A percentile compares a stretch with the other conserved stretches of the same genome.
phyloP scores from a whole-genome alignment of 2,329 filamentous ascomycete species.

The Escovopsis sp. region DNA sequence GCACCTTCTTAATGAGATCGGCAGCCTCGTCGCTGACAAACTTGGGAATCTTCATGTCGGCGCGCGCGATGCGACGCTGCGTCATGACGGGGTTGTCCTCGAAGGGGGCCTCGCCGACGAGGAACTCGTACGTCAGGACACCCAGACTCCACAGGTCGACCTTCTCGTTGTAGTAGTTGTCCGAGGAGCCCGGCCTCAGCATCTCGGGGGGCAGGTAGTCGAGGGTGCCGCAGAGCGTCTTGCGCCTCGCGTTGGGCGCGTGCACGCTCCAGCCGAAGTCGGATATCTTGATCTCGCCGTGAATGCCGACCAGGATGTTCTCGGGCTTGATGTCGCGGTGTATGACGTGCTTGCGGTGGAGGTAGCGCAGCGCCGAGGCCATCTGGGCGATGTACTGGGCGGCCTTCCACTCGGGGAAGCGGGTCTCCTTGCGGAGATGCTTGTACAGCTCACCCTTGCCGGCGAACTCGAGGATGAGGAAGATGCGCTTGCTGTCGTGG shows the following conservation, averaged over 20 bases:
- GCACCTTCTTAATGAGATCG: conserved; percentile 82
- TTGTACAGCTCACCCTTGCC: conserved; percentile 54
- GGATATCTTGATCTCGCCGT: conserved; percentile 96
- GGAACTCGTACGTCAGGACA: conserved; percentile 89
- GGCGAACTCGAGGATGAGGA: conserved; percentile 58
- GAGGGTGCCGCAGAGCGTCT: conserved; percentile 93
- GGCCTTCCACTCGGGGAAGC: conserved; percentile 54
- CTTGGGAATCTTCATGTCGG: conserved; percentile 82
- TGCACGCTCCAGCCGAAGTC: conserved; percentile 99
- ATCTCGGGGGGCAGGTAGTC: conserved; percentile 98
- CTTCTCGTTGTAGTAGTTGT: conserved; percentile 89
- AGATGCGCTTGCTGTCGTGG: conserved; percentile 57
- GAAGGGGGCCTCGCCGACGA: conserved; percentile 92
- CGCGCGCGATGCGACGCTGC: conserved; percentile 71
- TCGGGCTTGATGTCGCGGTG: conserved; percentile 59
- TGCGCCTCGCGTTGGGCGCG: conserved; percentile 81
- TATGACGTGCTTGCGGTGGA: conserved; percentile 19
- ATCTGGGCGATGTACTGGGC: conserved; percentile 61
- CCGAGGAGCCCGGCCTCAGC: conserved; percentile 65
- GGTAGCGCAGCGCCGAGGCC: conserved; percentile 27
- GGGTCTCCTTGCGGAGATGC: conserved; percentile 49
- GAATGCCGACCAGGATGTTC: conserved; percentile 53
- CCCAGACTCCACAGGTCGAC: conserved; percentile 94
- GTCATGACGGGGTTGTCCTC: conserved; percentile 95
- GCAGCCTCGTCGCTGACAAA: conserved; percentile 84